These are phyloP conservation scores for Gaertneriomyces sp. DNA, from an alignment of 192 early-diverging fungal genomes.

Conservation along the genomic window DNA sequence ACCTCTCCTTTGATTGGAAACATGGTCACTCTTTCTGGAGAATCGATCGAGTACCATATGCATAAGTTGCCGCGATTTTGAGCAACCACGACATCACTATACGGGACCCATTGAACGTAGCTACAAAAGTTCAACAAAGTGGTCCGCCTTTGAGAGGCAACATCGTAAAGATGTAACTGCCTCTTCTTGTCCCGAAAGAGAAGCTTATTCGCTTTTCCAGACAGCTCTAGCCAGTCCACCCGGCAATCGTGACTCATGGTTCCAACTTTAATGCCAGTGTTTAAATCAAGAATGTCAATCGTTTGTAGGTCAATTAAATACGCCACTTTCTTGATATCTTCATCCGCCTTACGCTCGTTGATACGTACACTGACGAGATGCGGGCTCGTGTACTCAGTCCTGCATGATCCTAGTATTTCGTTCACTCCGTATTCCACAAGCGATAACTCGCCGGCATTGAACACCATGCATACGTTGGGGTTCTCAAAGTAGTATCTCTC, in stretches of 20 bases:
- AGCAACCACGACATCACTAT: conserved; percentile 62
- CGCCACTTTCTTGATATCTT: conserved; percentile 55
- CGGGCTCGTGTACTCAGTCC: conserved; percentile 64
- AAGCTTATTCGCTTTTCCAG: conserved; percentile 61
- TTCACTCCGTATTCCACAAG: conserved; percentile 67
- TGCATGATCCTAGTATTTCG: conserved; percentile 57
- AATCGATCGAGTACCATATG: conserved; percentile 66
- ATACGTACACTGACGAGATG: conserved; percentile 61
- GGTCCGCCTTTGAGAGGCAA: conserved; percentile 40
- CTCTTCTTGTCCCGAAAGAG: conserved; percentile 57
- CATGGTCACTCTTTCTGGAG: conserved; percentile 61
- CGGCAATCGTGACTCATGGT: conserved; percentile 53
- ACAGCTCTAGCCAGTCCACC: conserved; percentile 66
- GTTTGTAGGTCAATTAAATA: conserved; percentile 62
- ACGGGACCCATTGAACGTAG: conserved; percentile 65
- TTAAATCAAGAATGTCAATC: conserved; percentile 55
- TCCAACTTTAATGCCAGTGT: conserved; percentile 40
- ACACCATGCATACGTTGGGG: conserved; percentile 61
- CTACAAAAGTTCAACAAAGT: conserved; percentile 59
- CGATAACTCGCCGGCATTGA: conserved; percentile 62
- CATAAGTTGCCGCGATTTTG: conserved; percentile 57
- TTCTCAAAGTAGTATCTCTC: conserved; percentile 67
- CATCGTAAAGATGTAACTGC: conserved; percentile 60
- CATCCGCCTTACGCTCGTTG: conserved; percentile 55
- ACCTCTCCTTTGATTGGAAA: conserved; percentile 67